Percentiles rank a stretch among this genome's conserved stretches.
These are phyloP conservation scores for Hevea brasiliensis DNA, from an alignment of 345 rosid species.

Conservation along the genomic window DNA sequence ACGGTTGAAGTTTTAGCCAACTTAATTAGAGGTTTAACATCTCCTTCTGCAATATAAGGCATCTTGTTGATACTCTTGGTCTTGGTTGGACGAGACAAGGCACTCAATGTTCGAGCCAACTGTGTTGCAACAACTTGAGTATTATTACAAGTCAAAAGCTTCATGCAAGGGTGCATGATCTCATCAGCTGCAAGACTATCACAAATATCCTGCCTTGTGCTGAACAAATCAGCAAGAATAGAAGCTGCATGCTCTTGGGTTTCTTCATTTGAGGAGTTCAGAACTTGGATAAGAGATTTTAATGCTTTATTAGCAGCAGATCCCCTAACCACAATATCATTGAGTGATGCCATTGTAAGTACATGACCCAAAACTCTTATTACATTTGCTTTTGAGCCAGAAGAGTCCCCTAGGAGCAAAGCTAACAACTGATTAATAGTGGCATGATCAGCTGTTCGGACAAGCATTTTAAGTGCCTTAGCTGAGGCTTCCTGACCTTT, in stretches of 20 bases:
- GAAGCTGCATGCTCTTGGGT: slow-evolving; percentile 78
- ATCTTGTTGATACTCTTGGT: slow-evolving; percentile 51
- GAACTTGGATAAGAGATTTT: slow-evolving; percentile 65
- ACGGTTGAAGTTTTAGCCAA: slow-evolving; percentile 70
- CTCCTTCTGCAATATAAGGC: slow-evolving; percentile 60
- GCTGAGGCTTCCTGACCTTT: slow-evolving; percentile 76
- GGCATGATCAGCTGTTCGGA: slow-evolving; percentile 71
- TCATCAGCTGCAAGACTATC: slow-evolving; percentile 71
- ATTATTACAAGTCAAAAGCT: slow-evolving; percentile 62
- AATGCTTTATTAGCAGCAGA: slow-evolving; percentile 82
- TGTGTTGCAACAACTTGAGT: slow-evolving; percentile 71
- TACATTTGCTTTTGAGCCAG: slow-evolving; percentile 57
- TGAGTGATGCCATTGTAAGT: slow-evolving; percentile 59
- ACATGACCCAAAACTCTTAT: slow-evolving; percentile 79
- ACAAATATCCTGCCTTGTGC: slow-evolving; percentile 70
- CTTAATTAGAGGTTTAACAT: slow-evolving; percentile 63
- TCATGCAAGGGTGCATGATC: slow-evolving; percentile 64
- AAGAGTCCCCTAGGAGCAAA: slow-evolving; percentile 63
- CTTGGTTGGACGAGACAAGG: slow-evolving; percentile 69
- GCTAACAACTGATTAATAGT: slow-evolving; percentile 76
- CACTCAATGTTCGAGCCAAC: slow-evolving; percentile 73
- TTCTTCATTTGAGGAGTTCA: slow-evolving; percentile 71
- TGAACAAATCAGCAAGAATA: slow-evolving; percentile 80
- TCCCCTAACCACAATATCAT: slow-evolving; percentile 60
- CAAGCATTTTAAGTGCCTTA: slow-evolving; percentile 63